Evolutionary conservation across 23 red algal species (phyloP).

Genomic region (Cyanidiococcus yangmingshanensis): DNA sequence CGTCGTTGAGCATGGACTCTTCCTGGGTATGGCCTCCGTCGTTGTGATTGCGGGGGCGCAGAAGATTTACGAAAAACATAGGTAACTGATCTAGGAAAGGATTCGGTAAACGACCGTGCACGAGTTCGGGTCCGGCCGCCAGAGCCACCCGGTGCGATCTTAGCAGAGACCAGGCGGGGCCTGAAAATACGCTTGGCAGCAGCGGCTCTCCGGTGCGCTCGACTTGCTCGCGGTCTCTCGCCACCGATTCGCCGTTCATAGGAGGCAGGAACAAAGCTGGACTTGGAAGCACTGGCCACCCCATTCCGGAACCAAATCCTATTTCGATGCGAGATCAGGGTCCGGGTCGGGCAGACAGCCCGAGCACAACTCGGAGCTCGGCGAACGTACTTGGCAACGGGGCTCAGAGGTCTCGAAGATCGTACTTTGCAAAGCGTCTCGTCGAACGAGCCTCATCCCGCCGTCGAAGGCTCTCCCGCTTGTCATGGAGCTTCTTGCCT

Average conservation of each 20-base stretch:
- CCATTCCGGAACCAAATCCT: no score
- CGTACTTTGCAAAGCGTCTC: slow-evolving; percentile 39
- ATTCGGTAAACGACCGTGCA: neutral
- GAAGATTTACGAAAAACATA: slow-evolving; percentile 56
- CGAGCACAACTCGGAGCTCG: no score
- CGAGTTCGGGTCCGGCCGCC: no score
- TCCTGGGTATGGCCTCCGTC: slow-evolving; percentile 79
- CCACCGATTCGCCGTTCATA: no score
- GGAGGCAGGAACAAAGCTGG: no score
- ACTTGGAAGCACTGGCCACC: no score
- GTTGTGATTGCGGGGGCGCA: slow-evolving; percentile 67
- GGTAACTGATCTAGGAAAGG: neutral
- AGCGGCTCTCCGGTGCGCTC: neutral
- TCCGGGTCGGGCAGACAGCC: no score
- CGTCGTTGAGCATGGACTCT: slow-evolving; percentile 94
- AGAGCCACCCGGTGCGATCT: no score
- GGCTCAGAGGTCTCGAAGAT: slow-evolving; percentile 1
- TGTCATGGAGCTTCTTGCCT: slow-evolving; percentile 67
- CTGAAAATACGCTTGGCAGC: no score
- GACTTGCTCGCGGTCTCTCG: neutral
- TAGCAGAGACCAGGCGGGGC: no score
- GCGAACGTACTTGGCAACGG: no score
- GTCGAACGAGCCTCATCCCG: slow-evolving; percentile 58
- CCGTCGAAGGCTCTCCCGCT: slow-evolving; percentile 54
- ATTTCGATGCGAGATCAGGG: no score